Conservation (phyloP, 371 early-diverging fungal genomes). For the Paraphysoderma sedebokerense region DNA sequence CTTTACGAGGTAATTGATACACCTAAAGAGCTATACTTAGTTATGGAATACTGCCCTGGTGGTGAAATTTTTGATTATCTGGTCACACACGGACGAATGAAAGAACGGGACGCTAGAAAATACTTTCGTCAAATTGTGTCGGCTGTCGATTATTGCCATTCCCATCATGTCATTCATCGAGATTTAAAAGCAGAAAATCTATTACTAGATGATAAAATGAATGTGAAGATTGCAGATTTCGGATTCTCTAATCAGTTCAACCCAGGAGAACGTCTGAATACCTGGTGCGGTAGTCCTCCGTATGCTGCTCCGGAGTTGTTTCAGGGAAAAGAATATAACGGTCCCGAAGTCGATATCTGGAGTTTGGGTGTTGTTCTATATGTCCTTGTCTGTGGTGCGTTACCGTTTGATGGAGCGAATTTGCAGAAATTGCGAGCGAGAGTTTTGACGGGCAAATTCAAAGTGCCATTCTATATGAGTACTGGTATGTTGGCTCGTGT, state of each 20-base stretch:
- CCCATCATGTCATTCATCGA: constrained; percentile 39
- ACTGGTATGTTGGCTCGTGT: no score
- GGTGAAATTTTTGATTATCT: constrained; percentile 40
- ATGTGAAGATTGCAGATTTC: constrained; percentile 51
- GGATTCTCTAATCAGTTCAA: constrained; percentile 48
- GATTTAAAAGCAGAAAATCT: constrained; percentile 43
- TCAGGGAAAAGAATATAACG: constrained; percentile 25
- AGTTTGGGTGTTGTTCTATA: constrained; percentile 36
- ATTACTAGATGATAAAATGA: constrained; percentile 25
- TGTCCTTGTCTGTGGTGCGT: constrained; percentile 24
- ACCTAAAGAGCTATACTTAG: constrained; percentile 26
- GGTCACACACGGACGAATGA: constrained; percentile 36
- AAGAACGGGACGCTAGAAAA: constrained; percentile 39
- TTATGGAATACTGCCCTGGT: constrained; percentile 33
- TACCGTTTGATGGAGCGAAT: constrained; percentile 47
- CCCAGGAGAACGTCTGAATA: constrained; percentile 35
- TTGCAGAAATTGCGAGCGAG: neutral
- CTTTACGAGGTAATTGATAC: constrained; percentile 50
- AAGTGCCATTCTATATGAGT: no score
- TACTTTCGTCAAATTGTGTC: constrained; percentile 42
- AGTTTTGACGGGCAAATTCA: constrained; percentile 1
- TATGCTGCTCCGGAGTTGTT: constrained; percentile 12
- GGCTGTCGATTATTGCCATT: constrained; percentile 44
- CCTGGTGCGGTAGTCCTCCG: constrained; percentile 54
- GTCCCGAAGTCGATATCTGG: constrained; percentile 45